These are phyloP conservation scores for Vitis labrusca DNA, from an alignment of 164 flowering plant species.

Conservation along the genomic window DNA sequence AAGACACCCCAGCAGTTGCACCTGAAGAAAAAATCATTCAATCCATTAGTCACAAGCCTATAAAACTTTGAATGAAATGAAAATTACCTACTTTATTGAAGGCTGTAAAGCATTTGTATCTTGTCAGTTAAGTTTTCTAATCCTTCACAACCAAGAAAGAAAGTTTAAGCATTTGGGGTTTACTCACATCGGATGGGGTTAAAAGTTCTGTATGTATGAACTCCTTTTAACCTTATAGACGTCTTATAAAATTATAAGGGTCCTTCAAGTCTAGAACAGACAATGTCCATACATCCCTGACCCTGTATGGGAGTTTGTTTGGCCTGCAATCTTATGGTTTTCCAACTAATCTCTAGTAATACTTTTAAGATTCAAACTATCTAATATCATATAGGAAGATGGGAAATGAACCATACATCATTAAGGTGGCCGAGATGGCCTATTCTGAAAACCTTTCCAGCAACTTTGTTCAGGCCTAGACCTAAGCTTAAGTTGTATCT, in stretches of 20 bases:
- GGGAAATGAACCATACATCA: slow-evolving; percentile 49
- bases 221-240: no score
- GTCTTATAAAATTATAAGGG: no score
- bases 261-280: no score
- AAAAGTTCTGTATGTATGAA: no score
- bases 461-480: slow-evolving; percentile 93
- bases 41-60: no score
- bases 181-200: no score
- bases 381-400: not conserved
- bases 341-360: not conserved
- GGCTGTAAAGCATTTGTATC: not conserved
- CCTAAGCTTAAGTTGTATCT: slow-evolving; percentile 94
- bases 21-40: slow-evolving; percentile 31
- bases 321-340: not conserved
- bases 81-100: not conserved
- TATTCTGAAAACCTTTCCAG: slow-evolving; percentile 97
- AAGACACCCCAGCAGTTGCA: slow-evolving; percentile 92
- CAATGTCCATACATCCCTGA: no score
- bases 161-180: no score
- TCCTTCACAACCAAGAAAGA: no score
- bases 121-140: not conserved
- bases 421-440: slow-evolving; percentile 96
- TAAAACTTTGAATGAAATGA: not conserved
- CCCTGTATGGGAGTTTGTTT: no score
- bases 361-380: no score